Evolutionary conservation across 1,139 yeast species (phyloP).

Genomic region (Kluyveromyces marxianus): DNA sequence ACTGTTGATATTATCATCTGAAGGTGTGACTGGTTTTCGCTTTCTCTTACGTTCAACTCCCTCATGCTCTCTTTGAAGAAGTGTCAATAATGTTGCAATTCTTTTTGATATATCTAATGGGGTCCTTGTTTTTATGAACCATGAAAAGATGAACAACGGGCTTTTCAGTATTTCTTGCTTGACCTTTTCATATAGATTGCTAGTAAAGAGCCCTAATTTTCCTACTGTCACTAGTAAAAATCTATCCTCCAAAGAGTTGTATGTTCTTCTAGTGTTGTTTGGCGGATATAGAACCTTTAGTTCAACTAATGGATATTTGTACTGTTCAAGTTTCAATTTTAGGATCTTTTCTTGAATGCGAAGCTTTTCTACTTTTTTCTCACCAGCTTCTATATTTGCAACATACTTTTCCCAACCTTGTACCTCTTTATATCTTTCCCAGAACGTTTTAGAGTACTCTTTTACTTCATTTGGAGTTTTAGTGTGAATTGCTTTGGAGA

Average conservation of each 20-base stretch:
- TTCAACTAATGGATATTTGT: conserved; percentile 67
- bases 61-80: conserved; percentile 74
- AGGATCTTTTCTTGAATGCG: conserved; percentile 60
- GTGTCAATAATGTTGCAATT: conserved; percentile 67
- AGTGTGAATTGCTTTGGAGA: conserved; percentile 59
- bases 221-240: conserved; percentile 67
- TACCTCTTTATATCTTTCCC: conserved; percentile 63
- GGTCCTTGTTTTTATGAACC: conserved; percentile 81
- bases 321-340: conserved; percentile 52
- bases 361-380: conserved; percentile 62
- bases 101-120: conserved; percentile 80
- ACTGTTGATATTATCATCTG: not conserved
- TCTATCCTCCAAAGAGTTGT: conserved; percentile 80
- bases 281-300: conserved; percentile 78
- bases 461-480: conserved; percentile 66
- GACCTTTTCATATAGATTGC: conserved; percentile 63
- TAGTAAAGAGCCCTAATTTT: conserved; percentile 68
- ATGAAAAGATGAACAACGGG: conserved; percentile 77
- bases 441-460: conserved; percentile 61
- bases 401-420: conserved; percentile 84
- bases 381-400: conserved; percentile 83
- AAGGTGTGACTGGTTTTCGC: not conserved
- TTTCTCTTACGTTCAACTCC: conserved; percentile 41
- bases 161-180: conserved; percentile 68
- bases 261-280: conserved; percentile 81